phyloP scores from a whole-genome alignment of 2,329 filamentous ascomycete genomes.

The Chaetomiaceae sp. region DNA sequence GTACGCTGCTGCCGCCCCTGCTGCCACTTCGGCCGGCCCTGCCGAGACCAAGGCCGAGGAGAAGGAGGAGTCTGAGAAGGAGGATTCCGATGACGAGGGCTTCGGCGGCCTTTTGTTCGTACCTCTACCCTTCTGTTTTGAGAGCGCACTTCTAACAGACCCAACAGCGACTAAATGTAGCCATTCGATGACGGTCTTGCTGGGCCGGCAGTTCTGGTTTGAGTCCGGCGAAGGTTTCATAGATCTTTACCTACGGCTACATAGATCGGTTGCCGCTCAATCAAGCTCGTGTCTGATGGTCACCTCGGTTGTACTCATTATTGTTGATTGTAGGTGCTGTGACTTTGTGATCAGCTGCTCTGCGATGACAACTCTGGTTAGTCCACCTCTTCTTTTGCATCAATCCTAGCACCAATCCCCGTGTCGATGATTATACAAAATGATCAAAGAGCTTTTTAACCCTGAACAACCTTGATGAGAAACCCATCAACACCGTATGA shows the following conservation, averaged over 20 bases:
- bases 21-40: conserved; percentile 51
- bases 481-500: conserved; percentile 56
- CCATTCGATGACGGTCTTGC: conserved; percentile 37
- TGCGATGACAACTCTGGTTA: conserved; percentile 39
- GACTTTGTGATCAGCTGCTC: conserved; percentile 1
- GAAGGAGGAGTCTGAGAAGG: conserved; percentile 60
- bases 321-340: conserved; percentile 9
- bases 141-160: conserved; percentile 36
- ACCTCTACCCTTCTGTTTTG: neutral
- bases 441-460: conserved; percentile 64
- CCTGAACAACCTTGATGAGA: conserved; percentile 56
- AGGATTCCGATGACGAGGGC: conserved; percentile 62
- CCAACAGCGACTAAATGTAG: conserved; percentile 48
- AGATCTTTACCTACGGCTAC: conserved; percentile 39
- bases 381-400: conserved; percentile 31
- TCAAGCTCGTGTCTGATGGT: conserved; percentile 33
- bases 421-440: conserved; percentile 54
- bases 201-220: conserved; percentile 39
- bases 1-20: conserved; percentile 80
- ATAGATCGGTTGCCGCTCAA: conserved; percentile 48
- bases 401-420: neutral
- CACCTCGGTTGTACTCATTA: neutral
- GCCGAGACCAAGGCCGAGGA: conserved; percentile 59
- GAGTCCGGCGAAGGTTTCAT: conserved; percentile 41
- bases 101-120: conserved; percentile 77